Evolutionary conservation across 192 early-diverging fungal species (phyloP), one percentile per base, ranked within the genome.

Genomic region (Chytriomyces sp.): DNA sequence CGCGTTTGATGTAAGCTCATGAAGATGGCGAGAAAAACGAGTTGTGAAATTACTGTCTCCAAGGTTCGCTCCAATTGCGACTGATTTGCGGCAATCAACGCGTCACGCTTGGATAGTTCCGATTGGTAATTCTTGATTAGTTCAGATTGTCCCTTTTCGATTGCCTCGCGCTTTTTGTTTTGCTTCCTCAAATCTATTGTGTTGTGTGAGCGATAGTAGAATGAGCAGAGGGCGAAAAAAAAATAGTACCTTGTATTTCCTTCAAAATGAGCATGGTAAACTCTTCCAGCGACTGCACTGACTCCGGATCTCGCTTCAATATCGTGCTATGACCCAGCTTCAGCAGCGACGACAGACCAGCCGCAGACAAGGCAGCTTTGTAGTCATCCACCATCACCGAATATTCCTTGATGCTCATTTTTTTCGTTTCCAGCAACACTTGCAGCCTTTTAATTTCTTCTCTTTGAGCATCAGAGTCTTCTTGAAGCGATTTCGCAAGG

Each of bases 121-220:
- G 18, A 7, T 45, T 67, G 28, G 65, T 67, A 67, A 67, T 45
- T 35, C 46, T 67, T 13, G 28, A 67, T 26, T 35, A 35, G 65
- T 7, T 16, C 8, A 0, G 45, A 18, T 47, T 67, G 65, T 45
- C 46, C 45, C 2, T 43, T 67, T 67, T 35, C 65, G 2, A 47
- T 26, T 0, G 13, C 23, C 18, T 67, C 24, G 4, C 46, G 7
- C 11, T 45, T 26, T 9, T 45, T 20, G 11, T 45, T 20, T 67
- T 67, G 65, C 43, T 45, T 28, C 11, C 65, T 26, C 11, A 67
- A 45, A 47, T 67, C 65, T 64, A 64, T 24, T 64, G 11, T 59
- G 13, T 18, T 4, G 35, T 35, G 35, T 35, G 35, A 35, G 35
- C 1, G 35, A 35, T 35, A 57, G 5, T 57, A 57, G 53, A 57